Conservation (phyloP, 2,329 filamentous ascomycete species). For the Shiraia sp. region DNA sequence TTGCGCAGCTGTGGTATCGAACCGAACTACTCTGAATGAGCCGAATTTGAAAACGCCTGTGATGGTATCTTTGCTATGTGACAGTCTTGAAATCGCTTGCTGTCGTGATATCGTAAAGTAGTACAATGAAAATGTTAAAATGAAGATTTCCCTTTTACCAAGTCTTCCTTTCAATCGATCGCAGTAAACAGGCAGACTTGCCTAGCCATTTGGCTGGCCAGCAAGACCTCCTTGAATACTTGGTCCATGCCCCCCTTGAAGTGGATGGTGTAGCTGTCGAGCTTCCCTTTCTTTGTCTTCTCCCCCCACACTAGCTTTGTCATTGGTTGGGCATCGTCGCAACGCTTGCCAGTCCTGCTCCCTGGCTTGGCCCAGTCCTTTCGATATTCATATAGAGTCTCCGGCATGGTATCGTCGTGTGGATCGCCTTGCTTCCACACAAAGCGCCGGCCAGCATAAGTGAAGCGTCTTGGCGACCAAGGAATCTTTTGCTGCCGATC, state of each 20-base stretch:
- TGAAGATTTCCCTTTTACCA: not conserved
- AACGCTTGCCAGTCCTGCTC: conserved; percentile 40
- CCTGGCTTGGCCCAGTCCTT: conserved; percentile 42
- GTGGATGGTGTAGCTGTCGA: conserved; percentile 44
- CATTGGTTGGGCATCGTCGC: conserved; percentile 35
- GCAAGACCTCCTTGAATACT: conserved; percentile 41
- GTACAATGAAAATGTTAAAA: conserved; percentile 6
- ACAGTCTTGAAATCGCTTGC: conserved; percentile 8
- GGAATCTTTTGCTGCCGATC: conserved; percentile 44
- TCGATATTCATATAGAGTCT: conserved; percentile 42
- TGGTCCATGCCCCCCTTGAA: conserved; percentile 44
- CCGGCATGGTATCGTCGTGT: conserved; percentile 52
- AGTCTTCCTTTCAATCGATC: conserved; percentile 25
- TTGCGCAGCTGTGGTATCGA: conserved; percentile 3
- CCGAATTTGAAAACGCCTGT: conserved; percentile 8
- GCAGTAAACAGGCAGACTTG: conserved; percentile 44
- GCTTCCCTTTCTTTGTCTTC: conserved; percentile 41
- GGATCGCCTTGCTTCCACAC: conserved; percentile 51
- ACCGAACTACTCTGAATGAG: not conserved
- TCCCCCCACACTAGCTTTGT: conserved; percentile 42
- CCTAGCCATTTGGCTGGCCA: conserved; percentile 44
- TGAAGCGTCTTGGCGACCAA: conserved; percentile 44
- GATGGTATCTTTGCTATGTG: conserved; percentile 18
- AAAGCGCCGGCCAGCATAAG: conserved; percentile 41
- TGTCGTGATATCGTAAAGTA: conserved; percentile 10